These are phyloP conservation scores for Sclerotinia spermophila DNA, from an alignment of 2,329 filamentous ascomycete species.

Conservation along the genomic window DNA sequence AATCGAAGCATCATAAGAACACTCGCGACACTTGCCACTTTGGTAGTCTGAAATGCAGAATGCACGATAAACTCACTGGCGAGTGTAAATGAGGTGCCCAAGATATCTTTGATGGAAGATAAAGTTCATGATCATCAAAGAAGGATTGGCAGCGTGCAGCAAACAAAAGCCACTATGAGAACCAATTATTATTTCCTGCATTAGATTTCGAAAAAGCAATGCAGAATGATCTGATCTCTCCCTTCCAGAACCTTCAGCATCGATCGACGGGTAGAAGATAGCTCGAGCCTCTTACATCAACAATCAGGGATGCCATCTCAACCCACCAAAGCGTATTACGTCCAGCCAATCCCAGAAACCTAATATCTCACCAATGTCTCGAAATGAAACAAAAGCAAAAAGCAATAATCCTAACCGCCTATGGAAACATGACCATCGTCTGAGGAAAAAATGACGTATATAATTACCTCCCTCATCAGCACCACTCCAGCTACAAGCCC, in stretches of 20 bases:
- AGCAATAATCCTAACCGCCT: neutral
- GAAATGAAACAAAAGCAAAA: neutral
- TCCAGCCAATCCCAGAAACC: neutral
- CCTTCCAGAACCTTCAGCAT: neutral
- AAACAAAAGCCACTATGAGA: neutral
- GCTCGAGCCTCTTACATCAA: neutral
- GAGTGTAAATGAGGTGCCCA: neutral
- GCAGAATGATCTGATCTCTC: neutral
- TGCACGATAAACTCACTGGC: neutral
- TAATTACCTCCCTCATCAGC: neutral
- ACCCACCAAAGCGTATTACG: neutral
- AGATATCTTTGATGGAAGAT: neutral
- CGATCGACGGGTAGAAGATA: neutral
- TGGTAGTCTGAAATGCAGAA: neutral
- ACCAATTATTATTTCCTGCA: neutral
- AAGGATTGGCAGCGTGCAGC: neutral
- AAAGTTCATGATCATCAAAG: neutral
- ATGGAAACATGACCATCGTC: neutral
- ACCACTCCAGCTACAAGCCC: neutral
- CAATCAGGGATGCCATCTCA: neutral
- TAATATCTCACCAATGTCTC: neutral
- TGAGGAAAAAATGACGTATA: neutral
- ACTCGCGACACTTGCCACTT: neutral
- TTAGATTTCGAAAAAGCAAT: neutral
- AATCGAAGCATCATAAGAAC: neutral